Evolutionary conservation across 305 asterid species (phyloP).

Genomic region (Salvia sclarea): DNA sequence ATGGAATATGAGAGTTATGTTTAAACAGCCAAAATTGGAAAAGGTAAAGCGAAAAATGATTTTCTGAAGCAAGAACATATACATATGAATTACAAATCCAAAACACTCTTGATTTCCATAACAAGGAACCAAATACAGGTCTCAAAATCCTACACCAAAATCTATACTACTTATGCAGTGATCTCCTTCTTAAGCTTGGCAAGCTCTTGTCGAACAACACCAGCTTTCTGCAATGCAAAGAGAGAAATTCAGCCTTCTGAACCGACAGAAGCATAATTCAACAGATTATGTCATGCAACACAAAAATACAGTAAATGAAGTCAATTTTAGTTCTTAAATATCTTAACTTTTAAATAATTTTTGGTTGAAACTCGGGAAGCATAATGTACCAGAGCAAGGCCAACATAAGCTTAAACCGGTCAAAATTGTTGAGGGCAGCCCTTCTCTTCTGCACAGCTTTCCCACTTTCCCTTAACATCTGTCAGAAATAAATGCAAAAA

Average conservation of each 20-base stretch:
- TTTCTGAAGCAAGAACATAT: slow-evolving; percentile 13
- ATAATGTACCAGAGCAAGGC: slow-evolving; percentile 29
- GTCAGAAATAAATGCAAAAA: slow-evolving; percentile 4
- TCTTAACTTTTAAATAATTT: not conserved
- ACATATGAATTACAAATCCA: not conserved
- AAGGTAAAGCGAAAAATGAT: not conserved
- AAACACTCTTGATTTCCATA: not conserved
- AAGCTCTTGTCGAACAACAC: slow-evolving; percentile 84
- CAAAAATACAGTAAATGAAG: not conserved
- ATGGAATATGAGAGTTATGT: not conserved
- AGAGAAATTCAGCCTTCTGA: not conserved
- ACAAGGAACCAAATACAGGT: slow-evolving; percentile 28
- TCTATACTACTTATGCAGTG: slow-evolving; percentile 41
- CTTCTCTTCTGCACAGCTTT: slow-evolving; percentile 85
- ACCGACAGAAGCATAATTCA: not conserved
- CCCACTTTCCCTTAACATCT: slow-evolving; percentile 96
- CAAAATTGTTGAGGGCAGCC: slow-evolving; percentile 80
- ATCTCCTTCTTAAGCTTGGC: slow-evolving; percentile 70
- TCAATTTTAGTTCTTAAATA: not conserved
- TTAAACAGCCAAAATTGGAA: slow-evolving; percentile 7
- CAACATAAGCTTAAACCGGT: slow-evolving; percentile 84
- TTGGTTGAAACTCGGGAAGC: not conserved
- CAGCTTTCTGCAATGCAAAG: slow-evolving; percentile 61
- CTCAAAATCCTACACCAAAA: slow-evolving; percentile 35
- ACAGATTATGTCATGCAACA: not conserved